Conservation (phyloP, 2,329 filamentous ascomycete species). For the Graphium sp. region DNA sequence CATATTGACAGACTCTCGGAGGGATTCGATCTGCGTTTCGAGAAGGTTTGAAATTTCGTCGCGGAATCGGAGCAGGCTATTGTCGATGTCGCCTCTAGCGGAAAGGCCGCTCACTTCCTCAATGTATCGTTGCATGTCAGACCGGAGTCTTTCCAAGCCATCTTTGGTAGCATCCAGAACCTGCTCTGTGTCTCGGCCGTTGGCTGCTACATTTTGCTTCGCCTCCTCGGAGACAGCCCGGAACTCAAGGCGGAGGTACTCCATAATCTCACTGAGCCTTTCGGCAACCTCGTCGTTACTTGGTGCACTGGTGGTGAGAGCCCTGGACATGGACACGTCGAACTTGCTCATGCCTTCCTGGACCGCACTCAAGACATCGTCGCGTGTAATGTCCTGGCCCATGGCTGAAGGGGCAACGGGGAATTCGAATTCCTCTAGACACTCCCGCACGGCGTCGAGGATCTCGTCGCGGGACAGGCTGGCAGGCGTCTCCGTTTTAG, state of each 20-base stretch:
- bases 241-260: slow-evolving; percentile 41
- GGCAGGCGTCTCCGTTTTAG: slow-evolving; percentile 51
- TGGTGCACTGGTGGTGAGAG: slow-evolving; percentile 19
- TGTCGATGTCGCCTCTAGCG: slow-evolving; percentile 56
- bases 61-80: slow-evolving; percentile 48
- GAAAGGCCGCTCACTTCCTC: slow-evolving; percentile 52
- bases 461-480: slow-evolving; percentile 68
- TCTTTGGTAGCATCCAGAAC: slow-evolving; percentile 78
- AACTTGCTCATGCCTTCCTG: slow-evolving; percentile 38
- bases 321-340: slow-evolving; percentile 23
- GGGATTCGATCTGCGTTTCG: slow-evolving; percentile 65
- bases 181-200: slow-evolving; percentile 71
- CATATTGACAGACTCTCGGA: slow-evolving; percentile 61
- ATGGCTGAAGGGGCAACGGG: slow-evolving; percentile 41
- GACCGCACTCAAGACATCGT: slow-evolving; percentile 48
- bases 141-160: slow-evolving; percentile 64
- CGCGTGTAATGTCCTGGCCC: slow-evolving; percentile 35
- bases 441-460: slow-evolving; percentile 68
- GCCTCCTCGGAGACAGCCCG: slow-evolving; percentile 42
- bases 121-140: slow-evolving; percentile 68
- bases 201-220: slow-evolving; percentile 66
- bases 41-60: slow-evolving; percentile 55
- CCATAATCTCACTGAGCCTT: slow-evolving; percentile 48
- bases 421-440: slow-evolving; percentile 71
- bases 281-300: slow-evolving; percentile 32